phyloP scores from a whole-genome alignment of 495 filamentous ascomycete genomes.

The Penicillium robsamsonii region DNA sequence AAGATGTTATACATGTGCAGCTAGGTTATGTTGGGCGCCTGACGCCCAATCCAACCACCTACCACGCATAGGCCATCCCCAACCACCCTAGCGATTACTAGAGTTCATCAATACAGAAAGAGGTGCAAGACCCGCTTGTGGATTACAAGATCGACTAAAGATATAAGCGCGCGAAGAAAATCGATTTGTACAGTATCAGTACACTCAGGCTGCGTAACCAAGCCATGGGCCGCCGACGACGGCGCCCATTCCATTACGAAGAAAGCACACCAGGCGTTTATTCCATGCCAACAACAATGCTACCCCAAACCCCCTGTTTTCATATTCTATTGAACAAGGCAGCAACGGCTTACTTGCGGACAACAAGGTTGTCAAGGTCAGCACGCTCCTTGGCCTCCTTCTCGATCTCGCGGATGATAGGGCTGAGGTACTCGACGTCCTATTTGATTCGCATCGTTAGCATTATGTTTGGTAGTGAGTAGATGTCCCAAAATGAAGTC shows the following conservation, averaged over 20 bases:
- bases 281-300: conserved; percentile 30
- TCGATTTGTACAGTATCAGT: conserved; percentile 55
- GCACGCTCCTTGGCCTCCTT: conserved; percentile 76
- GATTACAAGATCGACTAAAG: neutral
- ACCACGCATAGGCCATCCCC: neutral
- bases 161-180: conserved; percentile 21
- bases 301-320: conserved; percentile 23
- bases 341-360: conserved; percentile 49
- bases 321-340: conserved; percentile 19
- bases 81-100: neutral
- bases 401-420: conserved; percentile 80
- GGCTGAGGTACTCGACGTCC: conserved; percentile 75
- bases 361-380: conserved; percentile 77
- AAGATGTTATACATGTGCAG: neutral
- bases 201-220: conserved; percentile 35
- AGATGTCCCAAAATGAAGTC: conserved; percentile 12
- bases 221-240: conserved; percentile 17
- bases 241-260: conserved; percentile 25
- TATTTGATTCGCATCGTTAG: conserved; percentile 37
- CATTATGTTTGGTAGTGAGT: conserved; percentile 6
- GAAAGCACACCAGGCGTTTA: conserved; percentile 29
- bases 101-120: neutral
- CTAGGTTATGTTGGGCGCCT: neutral
- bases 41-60: neutral
- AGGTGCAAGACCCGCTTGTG: neutral